These are phyloP conservation scores for Euphrasia confusa DNA, from an alignment of 257 asterid species.

Conservation along the genomic window DNA sequence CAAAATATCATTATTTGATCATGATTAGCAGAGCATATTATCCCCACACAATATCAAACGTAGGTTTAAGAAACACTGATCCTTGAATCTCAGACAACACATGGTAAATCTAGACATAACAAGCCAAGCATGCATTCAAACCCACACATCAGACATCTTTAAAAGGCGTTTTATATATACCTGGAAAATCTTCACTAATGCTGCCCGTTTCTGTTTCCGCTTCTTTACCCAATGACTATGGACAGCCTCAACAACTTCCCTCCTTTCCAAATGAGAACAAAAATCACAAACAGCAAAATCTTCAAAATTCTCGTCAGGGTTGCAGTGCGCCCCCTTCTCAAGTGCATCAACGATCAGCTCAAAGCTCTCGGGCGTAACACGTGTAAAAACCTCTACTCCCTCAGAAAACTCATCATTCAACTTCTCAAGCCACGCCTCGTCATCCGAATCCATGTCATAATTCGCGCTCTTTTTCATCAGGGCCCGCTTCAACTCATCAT, in stretches of 20 bases:
- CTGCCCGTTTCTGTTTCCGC: constrained; percentile 59
- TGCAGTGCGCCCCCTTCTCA: constrained; percentile 55
- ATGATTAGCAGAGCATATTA: too few relatives aligned
- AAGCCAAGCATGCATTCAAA: too few relatives aligned
- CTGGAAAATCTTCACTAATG: constrained; percentile 77
- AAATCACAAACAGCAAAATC: constrained; percentile 40
- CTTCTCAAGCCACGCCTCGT: constrained; percentile 67
- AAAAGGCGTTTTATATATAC: constrained; percentile 31
- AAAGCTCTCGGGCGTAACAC: constrained; percentile 49
- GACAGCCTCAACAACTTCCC: constrained; percentile 60
- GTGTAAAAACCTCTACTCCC: constrained; percentile 19
- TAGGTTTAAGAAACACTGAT: too few relatives aligned
- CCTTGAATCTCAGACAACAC: too few relatives aligned
- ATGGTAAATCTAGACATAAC: too few relatives aligned
- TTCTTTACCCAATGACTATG: constrained; percentile 63
- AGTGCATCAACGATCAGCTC: constrained; percentile 75
- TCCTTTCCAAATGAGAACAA: constrained; percentile 43
- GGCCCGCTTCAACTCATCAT: constrained; percentile 78
- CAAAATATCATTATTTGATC: too few relatives aligned
- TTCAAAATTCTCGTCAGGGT: constrained; percentile 50
- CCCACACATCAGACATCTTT: too few relatives aligned
- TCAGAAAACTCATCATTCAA: constrained; percentile 32
- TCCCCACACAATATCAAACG: too few relatives aligned
- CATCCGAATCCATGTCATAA: constrained; percentile 91
- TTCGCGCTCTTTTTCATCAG: constrained; percentile 47